Evolutionary conservation across 1,284 basidiomycete species (phyloP), one percentile per base, ranked within the genome.

Genomic region (Ganoderma boninense): DNA sequence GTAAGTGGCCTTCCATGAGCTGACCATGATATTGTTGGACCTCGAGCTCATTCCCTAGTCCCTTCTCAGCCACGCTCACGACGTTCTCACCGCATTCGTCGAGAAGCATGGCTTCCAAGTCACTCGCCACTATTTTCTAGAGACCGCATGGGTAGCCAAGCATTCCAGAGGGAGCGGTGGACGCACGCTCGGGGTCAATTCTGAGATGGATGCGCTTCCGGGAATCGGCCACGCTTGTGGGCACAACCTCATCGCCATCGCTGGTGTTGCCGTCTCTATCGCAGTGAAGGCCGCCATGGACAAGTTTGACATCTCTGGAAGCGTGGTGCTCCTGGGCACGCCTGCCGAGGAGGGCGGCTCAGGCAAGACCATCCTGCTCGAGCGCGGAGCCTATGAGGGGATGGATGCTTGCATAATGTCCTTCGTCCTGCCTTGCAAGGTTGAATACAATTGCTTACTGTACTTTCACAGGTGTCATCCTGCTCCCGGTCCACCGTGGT

Each of bases 281-380:
- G 92, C 90, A 6, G 83, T 94, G 65, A 92, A 91, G 76, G 85
- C 86, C 40, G 91, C 91, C 7, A 80, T 80, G 35, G 68, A 74
- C 11, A 84, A 88, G 69, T 87, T 91, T 75, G 80, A 90, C 74
- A 84, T 94, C 49, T 76, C 90, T 1, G 96, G 95, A 1, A 93
- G 86, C 66, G 85, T 97, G 18, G 83, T 96, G 60, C 85, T 97
- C 40, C 84, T 97, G 5, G 95, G 96, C 32, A 97, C 96, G 5
- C 95, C 96, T 69, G 96, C 92, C 16, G 95, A 97, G 80, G 96
- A 97, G 81, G 85, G 85, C 10, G 94, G 93, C 1, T 90, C 87
- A 13, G 95, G 96, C n/a, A 97, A 97, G 80, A 86, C 90, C 49
- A 84, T 87, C 57, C 82, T 97, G 29, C 83, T 96, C n/a, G 86